Percentiles rank a stretch among this genome's conserved stretches.
These are phyloP conservation scores for Cymbidium sinense DNA, from an alignment of 106 monocot genomes.

Conservation along the genomic window DNA sequence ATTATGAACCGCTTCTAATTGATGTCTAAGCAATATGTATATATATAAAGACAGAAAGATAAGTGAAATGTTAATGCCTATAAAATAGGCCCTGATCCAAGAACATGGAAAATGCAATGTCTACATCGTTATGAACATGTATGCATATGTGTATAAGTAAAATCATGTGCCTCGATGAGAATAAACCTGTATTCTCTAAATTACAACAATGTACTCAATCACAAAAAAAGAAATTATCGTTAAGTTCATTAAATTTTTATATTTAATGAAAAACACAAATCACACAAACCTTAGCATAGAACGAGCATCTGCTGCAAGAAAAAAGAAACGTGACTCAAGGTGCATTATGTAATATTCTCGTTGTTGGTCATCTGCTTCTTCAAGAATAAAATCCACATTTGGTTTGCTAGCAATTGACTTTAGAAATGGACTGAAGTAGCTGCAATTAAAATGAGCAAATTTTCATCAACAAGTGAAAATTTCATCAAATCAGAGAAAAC, in stretches of 20 bases:
- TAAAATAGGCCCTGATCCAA: neutral
- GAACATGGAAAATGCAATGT: neutral
- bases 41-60: neutral
- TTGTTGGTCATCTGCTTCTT: slow-evolving; percentile 53
- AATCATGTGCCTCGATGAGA: neutral
- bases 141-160: neutral
- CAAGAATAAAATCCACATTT: slow-evolving; percentile 41
- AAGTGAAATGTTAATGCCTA: neutral
- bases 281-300: slow-evolving; percentile 64
- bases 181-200: neutral
- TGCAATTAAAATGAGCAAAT: slow-evolving; percentile 21
- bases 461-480: neutral
- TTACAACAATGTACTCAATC: neutral
- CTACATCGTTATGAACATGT: neutral
- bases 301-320: slow-evolving; percentile 96
- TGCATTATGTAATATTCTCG: slow-evolving; percentile 75
- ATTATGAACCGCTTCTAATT: neutral
- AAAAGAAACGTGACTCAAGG: slow-evolving; percentile 88
- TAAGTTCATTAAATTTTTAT: neutral
- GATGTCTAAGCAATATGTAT: neutral
- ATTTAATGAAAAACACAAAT: neutral
- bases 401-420: slow-evolving; percentile 72
- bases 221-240: neutral
- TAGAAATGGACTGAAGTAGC: slow-evolving; percentile 90
- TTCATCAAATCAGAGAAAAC: neutral